phyloP scores from a whole-genome alignment of 2,329 filamentous ascomycete species.

The Aureobasidium subglaciale region DNA sequence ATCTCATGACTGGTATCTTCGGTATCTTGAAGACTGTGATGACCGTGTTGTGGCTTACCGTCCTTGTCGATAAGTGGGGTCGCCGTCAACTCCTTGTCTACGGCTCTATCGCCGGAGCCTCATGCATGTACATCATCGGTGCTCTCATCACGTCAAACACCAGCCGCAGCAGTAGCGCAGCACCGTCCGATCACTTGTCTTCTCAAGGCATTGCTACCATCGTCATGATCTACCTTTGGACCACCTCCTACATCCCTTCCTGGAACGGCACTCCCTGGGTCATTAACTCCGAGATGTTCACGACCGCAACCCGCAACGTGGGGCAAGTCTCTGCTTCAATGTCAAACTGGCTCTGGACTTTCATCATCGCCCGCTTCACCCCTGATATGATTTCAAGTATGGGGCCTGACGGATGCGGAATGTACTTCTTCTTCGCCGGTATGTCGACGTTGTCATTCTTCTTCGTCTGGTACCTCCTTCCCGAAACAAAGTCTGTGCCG shows the following conservation, averaged over 20 bases:
- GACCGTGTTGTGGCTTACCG: conserved; percentile 35
- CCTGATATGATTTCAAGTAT: conserved; percentile 46
- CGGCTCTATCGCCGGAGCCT: conserved; percentile 42
- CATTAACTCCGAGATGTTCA: conserved; percentile 44
- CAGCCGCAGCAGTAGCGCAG: conserved; percentile 27
- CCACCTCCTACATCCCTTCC: conserved; percentile 44
- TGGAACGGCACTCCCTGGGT: conserved; percentile 31
- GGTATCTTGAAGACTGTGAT: conserved; percentile 26
- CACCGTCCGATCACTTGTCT: conserved; percentile 36
- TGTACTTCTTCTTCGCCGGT: conserved; percentile 41
- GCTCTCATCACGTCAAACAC: conserved; percentile 48
- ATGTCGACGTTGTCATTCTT: conserved; percentile 39
- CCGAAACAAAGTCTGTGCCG: conserved; percentile 40
- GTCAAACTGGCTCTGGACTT: conserved; percentile 28
- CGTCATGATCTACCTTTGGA: conserved; percentile 50
- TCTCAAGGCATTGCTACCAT: conserved; percentile 46
- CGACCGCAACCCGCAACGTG: conserved; percentile 32
- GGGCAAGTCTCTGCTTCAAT: conserved; percentile 29
- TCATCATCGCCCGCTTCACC: conserved; percentile 34
- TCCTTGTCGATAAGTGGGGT: conserved; percentile 34
- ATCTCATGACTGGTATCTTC: conserved; percentile 43
- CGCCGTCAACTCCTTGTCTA: conserved; percentile 39
- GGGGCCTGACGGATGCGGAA: conserved; percentile 32
- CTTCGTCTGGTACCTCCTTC: conserved; percentile 39
- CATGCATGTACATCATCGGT: conserved; percentile 47